phyloP scores from a whole-genome alignment of 208 protist genomes.

The Trichomonas tenax region DNA sequence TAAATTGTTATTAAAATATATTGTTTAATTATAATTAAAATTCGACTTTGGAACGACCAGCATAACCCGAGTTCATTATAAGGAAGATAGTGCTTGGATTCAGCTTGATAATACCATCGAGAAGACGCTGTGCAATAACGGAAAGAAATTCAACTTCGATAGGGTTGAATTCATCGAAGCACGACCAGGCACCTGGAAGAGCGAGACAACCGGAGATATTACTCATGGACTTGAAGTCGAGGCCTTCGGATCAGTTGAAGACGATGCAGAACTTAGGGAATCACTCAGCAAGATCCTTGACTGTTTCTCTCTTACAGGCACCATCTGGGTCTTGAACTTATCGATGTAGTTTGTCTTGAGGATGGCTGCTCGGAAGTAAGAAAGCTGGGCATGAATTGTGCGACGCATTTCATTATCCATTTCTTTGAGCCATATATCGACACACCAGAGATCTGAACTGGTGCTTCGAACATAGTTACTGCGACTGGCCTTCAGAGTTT shows the following conservation, averaged over 20 bases:
- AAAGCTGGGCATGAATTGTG: conserved; percentile 53
- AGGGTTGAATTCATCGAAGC: conserved; percentile 93
- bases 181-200: conserved; percentile 87
- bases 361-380: conserved; percentile 53
- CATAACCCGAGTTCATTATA: conserved; percentile 96
- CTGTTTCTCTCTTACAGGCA: conserved; percentile 94
- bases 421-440: conserved; percentile 86
- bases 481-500: conserved; percentile 27
- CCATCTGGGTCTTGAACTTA: conserved; percentile 78
- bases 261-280: conserved; percentile 88
- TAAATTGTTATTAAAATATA: no score
- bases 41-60: conserved; percentile 84
- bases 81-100: conserved; percentile 86
- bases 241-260: conserved; percentile 91
- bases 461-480: conserved; percentile 56
- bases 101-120: conserved; percentile 62
- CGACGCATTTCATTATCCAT: conserved; percentile 74
- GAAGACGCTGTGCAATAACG: conserved; percentile 82
- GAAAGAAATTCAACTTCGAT: conserved; percentile 91
- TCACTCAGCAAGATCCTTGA: conserved; percentile 88
- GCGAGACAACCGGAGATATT: conserved; percentile 81
- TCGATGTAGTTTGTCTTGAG: conserved; percentile 55
- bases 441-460: conserved; percentile 36
- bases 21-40: no score
- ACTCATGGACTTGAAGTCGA: conserved; percentile 82